Evolutionary conservation across 345 rosid species (phyloP).

Genomic region (Gossypium anomalum): DNA sequence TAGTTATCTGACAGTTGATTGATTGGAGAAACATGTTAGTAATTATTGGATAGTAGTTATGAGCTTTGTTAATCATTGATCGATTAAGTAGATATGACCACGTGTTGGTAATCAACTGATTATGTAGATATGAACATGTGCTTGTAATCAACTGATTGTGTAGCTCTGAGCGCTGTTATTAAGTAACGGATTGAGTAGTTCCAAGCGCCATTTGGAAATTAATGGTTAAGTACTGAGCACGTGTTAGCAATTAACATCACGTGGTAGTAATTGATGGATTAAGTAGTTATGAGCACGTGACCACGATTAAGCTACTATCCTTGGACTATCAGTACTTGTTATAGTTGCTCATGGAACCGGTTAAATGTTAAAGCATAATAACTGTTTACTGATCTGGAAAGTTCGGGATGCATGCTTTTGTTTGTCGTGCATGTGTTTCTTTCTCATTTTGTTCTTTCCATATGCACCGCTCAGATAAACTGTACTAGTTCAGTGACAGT

Average conservation of each 20-base stretch:
- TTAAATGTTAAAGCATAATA: neutral
- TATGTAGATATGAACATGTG: neutral
- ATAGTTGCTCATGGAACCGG: no score
- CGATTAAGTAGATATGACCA: neutral
- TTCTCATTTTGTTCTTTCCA: neutral
- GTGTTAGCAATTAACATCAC: neutral
- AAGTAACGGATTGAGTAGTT: neutral
- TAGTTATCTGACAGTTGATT: neutral
- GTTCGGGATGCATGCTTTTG: slow-evolving; percentile 1
- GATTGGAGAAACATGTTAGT: neutral
- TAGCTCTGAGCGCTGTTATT: neutral
- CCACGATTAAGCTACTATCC: neutral
- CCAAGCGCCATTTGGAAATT: neutral
- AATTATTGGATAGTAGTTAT: neutral
- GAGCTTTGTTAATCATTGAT: neutral
- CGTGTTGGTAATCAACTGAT: neutral
- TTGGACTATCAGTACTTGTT: no score
- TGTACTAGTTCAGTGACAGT: neutral
- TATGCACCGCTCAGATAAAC: neutral
- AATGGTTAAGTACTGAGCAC: neutral
- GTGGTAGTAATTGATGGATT: neutral
- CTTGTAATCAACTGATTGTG: neutral
- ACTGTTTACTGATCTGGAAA: neutral
- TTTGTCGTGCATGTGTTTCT: neutral
- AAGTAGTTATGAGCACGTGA: neutral